These are phyloP conservation scores for Intubia oerlemansii DNA, from an alignment of 2,329 filamentous ascomycete genomes.

Conservation along the genomic window DNA sequence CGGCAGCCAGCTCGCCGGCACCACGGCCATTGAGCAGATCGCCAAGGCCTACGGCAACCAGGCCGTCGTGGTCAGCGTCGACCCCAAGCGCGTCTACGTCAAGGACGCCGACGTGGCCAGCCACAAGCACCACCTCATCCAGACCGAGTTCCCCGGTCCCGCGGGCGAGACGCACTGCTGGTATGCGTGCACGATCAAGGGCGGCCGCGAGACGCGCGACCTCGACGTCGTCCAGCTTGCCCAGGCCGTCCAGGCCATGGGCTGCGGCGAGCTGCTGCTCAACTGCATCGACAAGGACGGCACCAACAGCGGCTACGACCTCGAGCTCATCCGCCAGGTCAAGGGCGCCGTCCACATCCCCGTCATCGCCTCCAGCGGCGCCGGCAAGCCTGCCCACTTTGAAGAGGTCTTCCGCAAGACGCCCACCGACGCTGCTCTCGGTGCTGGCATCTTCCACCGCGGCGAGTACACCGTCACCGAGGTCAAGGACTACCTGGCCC, in stretches of 20 bases:
- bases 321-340: slow-evolving; percentile 76
- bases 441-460: slow-evolving; percentile 93
- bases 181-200: slow-evolving; percentile 96
- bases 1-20: slow-evolving; percentile 49
- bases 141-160: slow-evolving; percentile 48
- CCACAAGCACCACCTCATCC: slow-evolving; percentile 49
- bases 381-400: slow-evolving; percentile 75
- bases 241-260: slow-evolving; percentile 86
- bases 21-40: slow-evolving; percentile 89
- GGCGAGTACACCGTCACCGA: slow-evolving; percentile 87
- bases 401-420: slow-evolving; percentile 76
- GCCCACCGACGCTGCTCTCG: slow-evolving; percentile 73
- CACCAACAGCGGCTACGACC: slow-evolving; percentile 81
- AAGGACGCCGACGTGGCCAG: slow-evolving; percentile 48
- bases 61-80: slow-evolving; percentile 87
- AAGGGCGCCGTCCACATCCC: slow-evolving; percentile 77
- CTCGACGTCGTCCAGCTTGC: slow-evolving; percentile 79
- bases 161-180: slow-evolving; percentile 68
- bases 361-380: slow-evolving; percentile 86
- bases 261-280: slow-evolving; percentile 77
- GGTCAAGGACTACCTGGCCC: slow-evolving; percentile 65
- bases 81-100: slow-evolving; percentile 83
- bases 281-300: slow-evolving; percentile 98
- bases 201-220: slow-evolving; percentile 82
- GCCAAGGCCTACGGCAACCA: slow-evolving; percentile 86